These are phyloP conservation scores for Termitomyces sp. DNA, from an alignment of 1,284 basidiomycete genomes.

Conservation along the genomic window DNA sequence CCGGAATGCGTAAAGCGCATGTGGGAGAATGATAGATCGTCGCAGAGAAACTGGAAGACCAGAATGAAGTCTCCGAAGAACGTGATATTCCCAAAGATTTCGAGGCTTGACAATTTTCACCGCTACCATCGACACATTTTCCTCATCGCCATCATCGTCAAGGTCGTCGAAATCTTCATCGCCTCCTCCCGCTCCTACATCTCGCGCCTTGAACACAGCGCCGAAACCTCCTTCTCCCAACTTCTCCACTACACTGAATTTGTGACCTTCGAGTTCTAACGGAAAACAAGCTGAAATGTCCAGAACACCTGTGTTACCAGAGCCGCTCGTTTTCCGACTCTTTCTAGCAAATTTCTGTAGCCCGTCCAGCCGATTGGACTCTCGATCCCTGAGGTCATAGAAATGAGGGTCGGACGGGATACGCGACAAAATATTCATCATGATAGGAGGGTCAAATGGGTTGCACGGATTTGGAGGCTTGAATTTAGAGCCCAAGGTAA, in stretches of 20 bases:
- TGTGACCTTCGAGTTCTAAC: constrained; percentile 52
- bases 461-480: constrained; percentile 85
- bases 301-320: constrained; percentile 33
- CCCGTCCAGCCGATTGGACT: constrained; percentile 56
- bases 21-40: constrained; percentile 68
- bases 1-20: constrained; percentile 73
- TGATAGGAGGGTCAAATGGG: constrained; percentile 70
- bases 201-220: constrained; percentile 82
- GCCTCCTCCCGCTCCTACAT: constrained; percentile 39
- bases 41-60: constrained; percentile 53
- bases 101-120: constrained; percentile 91
- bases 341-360: constrained; percentile 67
- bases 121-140: constrained; percentile 59
- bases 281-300: constrained; percentile 39
- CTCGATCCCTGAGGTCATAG: constrained; percentile 52
- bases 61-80: constrained; percentile 75
- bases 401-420: constrained; percentile 63
- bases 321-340: constrained; percentile 44
- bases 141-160: constrained; percentile 52
- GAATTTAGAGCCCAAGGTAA: constrained; percentile 58
- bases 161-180: constrained; percentile 53
- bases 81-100: constrained; percentile 91
- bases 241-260: constrained; percentile 76
- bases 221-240: constrained; percentile 98
- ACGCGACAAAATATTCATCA: constrained; percentile 64